phyloP scores from a whole-genome alignment of 2,329 filamentous ascomycete genomes.

The Alternaria viburni region DNA sequence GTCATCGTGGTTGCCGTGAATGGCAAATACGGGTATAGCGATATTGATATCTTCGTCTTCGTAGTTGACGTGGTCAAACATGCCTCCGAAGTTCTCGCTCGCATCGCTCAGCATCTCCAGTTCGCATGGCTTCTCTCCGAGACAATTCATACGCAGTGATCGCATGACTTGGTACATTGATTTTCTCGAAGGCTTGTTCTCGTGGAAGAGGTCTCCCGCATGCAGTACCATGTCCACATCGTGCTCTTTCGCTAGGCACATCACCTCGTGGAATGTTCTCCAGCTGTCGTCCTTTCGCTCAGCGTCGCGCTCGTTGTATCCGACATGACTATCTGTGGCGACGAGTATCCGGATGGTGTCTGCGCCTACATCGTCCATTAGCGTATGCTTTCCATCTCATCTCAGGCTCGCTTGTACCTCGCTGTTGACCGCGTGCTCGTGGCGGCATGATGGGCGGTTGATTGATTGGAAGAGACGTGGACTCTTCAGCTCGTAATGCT shows the following conservation, averaged over 20 bases:
- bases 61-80: constrained; percentile 95
- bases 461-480: not conserved
- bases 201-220: constrained; percentile 94
- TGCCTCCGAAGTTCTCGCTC: constrained; percentile 83
- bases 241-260: constrained; percentile 81
- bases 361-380: constrained; percentile 53
- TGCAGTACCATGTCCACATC: constrained; percentile 99
- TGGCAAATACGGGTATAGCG: constrained; percentile 95
- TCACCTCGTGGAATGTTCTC: constrained; percentile 93
- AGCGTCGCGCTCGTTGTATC: constrained; percentile 90
- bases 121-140: constrained; percentile 94
- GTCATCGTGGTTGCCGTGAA: constrained; percentile 98
- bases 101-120: constrained; percentile 94
- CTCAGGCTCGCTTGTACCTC: constrained; percentile 29
- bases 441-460: constrained; percentile 29
- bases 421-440: constrained; percentile 32
- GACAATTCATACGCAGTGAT: constrained; percentile 88
- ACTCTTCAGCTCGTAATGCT: not conserved
- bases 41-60: constrained; percentile 97
- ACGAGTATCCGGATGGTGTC: constrained; percentile 95
- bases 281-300: constrained; percentile 97
- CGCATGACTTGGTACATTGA: constrained; percentile 98
- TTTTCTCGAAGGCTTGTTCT: constrained; percentile 96
- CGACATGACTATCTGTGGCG: constrained; percentile 97
- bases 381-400: not conserved